Conservation (phyloP, 2,329 filamentous ascomycete species). For the Drechslerella coelobrocha region DNA sequence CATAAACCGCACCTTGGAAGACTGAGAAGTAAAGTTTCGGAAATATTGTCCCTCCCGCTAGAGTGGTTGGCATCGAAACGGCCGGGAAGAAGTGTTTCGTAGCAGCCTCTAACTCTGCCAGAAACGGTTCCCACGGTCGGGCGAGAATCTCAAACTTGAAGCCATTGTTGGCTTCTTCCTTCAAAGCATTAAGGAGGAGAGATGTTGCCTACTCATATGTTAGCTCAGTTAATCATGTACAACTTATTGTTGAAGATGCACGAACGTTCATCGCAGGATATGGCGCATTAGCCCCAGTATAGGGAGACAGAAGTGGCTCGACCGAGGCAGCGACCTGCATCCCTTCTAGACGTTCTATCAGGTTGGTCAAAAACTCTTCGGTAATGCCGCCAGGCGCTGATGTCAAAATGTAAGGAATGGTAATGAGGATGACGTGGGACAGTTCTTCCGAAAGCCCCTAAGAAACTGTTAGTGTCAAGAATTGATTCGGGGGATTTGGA, state of each 20-base stretch:
- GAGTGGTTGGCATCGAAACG: conserved; percentile 70
- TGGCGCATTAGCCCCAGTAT: conserved; percentile 61
- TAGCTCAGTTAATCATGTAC: conserved; percentile 66
- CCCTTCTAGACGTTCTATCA: conserved; percentile 39
- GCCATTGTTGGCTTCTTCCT: conserved; percentile 58
- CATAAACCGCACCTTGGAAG: conserved; percentile 74
- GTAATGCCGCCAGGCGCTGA: conserved; percentile 72
- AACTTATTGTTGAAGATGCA: conserved; percentile 66
- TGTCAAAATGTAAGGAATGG: conserved; percentile 86
- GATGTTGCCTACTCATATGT: conserved; percentile 69
- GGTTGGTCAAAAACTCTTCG: conserved; percentile 56
- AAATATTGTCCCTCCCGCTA: conserved; percentile 72
- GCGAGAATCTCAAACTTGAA: conserved; percentile 61
- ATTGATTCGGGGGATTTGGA: neutral
- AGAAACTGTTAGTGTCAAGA: conserved; percentile 5
- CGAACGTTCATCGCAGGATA: conserved; percentile 62
- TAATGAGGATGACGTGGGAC: conserved; percentile 84
- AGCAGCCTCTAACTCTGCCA: conserved; percentile 68
- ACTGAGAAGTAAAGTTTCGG: conserved; percentile 95
- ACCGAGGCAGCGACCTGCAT: conserved; percentile 79
- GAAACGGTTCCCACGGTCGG: conserved; percentile 71
- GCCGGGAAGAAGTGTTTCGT: conserved; percentile 78
- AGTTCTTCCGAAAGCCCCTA: conserved; percentile 46
- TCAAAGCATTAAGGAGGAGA: conserved; percentile 50
- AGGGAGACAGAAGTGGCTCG: conserved; percentile 85